phyloP scores from a whole-genome alignment of 2,329 filamentous ascomycete species.

The Onygenales sp. region DNA sequence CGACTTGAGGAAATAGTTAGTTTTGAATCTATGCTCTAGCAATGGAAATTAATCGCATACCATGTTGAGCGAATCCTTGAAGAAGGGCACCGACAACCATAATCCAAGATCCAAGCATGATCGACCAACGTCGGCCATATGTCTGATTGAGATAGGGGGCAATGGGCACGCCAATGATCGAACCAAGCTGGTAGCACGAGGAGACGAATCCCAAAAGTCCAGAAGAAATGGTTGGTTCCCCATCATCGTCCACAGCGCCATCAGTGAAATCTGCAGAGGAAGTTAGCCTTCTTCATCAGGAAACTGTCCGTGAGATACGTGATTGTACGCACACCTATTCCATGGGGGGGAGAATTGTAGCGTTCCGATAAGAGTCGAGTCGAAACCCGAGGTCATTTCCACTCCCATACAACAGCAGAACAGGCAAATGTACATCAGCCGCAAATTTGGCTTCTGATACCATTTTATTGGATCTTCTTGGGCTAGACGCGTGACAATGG shows the following conservation, averaged over 20 bases:
- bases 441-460: slow-evolving; percentile 52
- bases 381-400: slow-evolving; percentile 53
- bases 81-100: slow-evolving; percentile 49
- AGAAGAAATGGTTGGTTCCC: slow-evolving; percentile 13
- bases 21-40: slow-evolving; percentile 2
- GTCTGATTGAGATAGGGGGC: slow-evolving; percentile 47
- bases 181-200: slow-evolving; percentile 51
- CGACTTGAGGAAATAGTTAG: slow-evolving; percentile 24
- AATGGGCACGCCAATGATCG: slow-evolving; percentile 49
- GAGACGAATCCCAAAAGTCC: slow-evolving; percentile 43
- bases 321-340: slow-evolving; percentile 24
- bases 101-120: slow-evolving; percentile 44
- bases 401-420: slow-evolving; percentile 54
- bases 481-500: slow-evolving; percentile 1
- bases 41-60: slow-evolving; percentile 24
- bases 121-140: slow-evolving; percentile 49
- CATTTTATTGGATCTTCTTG: slow-evolving; percentile 22
- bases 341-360: slow-evolving; percentile 32
- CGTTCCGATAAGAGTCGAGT: slow-evolving; percentile 42
- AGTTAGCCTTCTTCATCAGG: slow-evolving; percentile 7
- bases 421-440: slow-evolving; percentile 47
- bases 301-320: not conserved
- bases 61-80: slow-evolving; percentile 43
- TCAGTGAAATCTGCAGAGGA: slow-evolving; percentile 17
- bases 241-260: slow-evolving; percentile 10